phyloP scores from a whole-genome alignment of 176 grass and related monocot species.

The Cymbopogon citratus region DNA sequence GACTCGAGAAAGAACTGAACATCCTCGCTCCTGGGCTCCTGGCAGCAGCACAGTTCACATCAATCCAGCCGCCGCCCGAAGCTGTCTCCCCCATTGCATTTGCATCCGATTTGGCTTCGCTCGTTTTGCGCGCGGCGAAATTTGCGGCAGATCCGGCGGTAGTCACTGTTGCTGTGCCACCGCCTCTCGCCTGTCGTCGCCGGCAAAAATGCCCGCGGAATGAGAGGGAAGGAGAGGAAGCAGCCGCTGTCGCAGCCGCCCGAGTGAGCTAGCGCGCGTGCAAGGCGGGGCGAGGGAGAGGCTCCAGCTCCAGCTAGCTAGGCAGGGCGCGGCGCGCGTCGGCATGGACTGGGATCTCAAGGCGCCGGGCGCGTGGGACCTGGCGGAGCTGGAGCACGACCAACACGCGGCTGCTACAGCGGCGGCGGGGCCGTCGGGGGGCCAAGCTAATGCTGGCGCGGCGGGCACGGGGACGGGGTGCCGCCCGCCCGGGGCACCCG shows the following conservation, averaged over 20 bases:
- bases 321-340: background rate
- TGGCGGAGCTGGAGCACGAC: slow-evolving; percentile 35
- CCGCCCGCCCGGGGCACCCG: background rate
- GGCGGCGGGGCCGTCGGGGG: background rate
- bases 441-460: slow-evolving; percentile 3
- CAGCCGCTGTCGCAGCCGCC: background rate
- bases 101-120: background rate
- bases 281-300: background rate
- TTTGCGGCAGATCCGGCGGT: background rate
- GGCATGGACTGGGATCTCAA: slow-evolving; percentile 93
- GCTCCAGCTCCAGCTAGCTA: background rate
- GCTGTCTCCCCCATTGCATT: background rate
- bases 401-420: background rate
- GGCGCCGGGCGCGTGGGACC: slow-evolving; percentile 61
- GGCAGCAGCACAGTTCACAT: too few relatives aligned
- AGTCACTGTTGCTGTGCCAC: background rate
- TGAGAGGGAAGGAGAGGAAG: slow-evolving; percentile 23
- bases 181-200: background rate
- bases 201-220: slow-evolving; percentile 9
- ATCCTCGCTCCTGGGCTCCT: background rate
- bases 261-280: background rate
- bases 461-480: background rate
- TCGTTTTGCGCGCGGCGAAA: background rate
- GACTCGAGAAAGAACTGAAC: too few relatives aligned
- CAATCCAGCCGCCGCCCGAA: background rate